phyloP scores from a whole-genome alignment of 2,329 filamentous ascomycete species.

The Chaetomium globosum region DNA sequence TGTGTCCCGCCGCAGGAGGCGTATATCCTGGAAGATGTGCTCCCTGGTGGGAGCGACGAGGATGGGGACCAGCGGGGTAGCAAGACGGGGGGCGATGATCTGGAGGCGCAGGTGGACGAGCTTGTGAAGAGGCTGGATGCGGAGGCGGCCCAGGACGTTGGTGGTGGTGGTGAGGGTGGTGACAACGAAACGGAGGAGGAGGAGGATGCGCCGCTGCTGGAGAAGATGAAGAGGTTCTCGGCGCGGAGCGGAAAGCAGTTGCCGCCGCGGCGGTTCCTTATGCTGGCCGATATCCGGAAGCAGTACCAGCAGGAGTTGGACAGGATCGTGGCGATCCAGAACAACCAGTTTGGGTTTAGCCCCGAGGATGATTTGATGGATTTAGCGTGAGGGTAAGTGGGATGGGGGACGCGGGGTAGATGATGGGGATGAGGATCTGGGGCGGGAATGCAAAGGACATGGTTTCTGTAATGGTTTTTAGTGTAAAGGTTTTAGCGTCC shows the following conservation, averaged over 20 bases:
- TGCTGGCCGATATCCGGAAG: slow-evolving; percentile 80
- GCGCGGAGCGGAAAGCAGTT: slow-evolving; percentile 34
- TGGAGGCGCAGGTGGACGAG: slow-evolving; percentile 34
- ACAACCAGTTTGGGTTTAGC: slow-evolving; percentile 81
- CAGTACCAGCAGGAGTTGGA: slow-evolving; percentile 92
- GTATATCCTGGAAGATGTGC: slow-evolving; percentile 68
- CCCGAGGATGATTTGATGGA: slow-evolving; percentile 59
- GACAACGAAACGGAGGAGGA: slow-evolving; percentile 12
- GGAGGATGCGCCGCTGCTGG: slow-evolving; percentile 33
- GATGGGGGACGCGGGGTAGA: neutral
- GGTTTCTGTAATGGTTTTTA: slow-evolving; percentile 21
- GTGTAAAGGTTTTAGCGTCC: slow-evolving; percentile 18
- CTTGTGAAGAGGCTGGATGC: slow-evolving; percentile 31
- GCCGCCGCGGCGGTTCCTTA: slow-evolving; percentile 74
- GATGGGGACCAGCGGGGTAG: slow-evolving; percentile 14
- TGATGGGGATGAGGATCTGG: neutral
- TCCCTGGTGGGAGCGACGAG: slow-evolving; percentile 38
- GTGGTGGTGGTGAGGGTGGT: neutral
- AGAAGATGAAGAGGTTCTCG: slow-evolving; percentile 37
- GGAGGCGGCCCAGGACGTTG: slow-evolving; percentile 18
- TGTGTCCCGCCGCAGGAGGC: slow-evolving; percentile 79
- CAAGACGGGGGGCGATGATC: slow-evolving; percentile 25
- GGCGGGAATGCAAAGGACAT: neutral
- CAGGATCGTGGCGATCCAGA: slow-evolving; percentile 81
- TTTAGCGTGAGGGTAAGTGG: slow-evolving; percentile 43